phyloP scores from a whole-genome alignment of 2,329 filamentous ascomycete genomes.

The Monosporascus sp. region DNA sequence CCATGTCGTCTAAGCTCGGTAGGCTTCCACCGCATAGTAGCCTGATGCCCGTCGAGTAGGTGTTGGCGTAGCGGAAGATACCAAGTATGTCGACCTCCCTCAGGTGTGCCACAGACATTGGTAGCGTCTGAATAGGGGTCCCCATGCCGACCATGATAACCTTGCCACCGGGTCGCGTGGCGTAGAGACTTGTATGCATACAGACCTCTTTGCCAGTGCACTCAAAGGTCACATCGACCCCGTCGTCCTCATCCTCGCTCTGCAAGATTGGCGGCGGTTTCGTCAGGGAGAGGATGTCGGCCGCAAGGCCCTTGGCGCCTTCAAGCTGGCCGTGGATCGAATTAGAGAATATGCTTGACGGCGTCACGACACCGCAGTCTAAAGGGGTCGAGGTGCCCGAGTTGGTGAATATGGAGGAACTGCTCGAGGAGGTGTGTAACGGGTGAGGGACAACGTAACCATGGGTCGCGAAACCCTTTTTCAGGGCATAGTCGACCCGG shows the following conservation, averaged over 20 bases:
- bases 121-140: slow-evolving; percentile 68
- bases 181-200: slow-evolving; percentile 70
- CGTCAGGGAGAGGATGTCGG: slow-evolving; percentile 42
- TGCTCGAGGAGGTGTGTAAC: slow-evolving; percentile 37
- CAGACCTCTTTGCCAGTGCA: slow-evolving; percentile 72
- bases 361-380: slow-evolving; percentile 35
- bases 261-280: slow-evolving; percentile 24
- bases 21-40: slow-evolving; percentile 47
- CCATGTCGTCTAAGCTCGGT: slow-evolving; percentile 62
- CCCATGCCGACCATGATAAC: slow-evolving; percentile 78
- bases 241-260: slow-evolving; percentile 53
- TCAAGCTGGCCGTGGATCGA: slow-evolving; percentile 44
- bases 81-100: slow-evolving; percentile 73
- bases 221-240: slow-evolving; percentile 68
- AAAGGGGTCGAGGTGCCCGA: slow-evolving; percentile 45
- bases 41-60: slow-evolving; percentile 65
- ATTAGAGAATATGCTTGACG: slow-evolving; percentile 39
- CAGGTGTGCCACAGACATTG: slow-evolving; percentile 65
- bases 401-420: slow-evolving; percentile 35
- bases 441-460: slow-evolving; percentile 48
- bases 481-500: slow-evolving; percentile 55
- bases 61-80: slow-evolving; percentile 73
- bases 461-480: slow-evolving; percentile 54
- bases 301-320: slow-evolving; percentile 43
- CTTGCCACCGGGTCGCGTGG: slow-evolving; percentile 64